phyloP scores from a whole-genome alignment of 1,284 basidiomycete genomes.

The Afroboletus lepidellus region DNA sequence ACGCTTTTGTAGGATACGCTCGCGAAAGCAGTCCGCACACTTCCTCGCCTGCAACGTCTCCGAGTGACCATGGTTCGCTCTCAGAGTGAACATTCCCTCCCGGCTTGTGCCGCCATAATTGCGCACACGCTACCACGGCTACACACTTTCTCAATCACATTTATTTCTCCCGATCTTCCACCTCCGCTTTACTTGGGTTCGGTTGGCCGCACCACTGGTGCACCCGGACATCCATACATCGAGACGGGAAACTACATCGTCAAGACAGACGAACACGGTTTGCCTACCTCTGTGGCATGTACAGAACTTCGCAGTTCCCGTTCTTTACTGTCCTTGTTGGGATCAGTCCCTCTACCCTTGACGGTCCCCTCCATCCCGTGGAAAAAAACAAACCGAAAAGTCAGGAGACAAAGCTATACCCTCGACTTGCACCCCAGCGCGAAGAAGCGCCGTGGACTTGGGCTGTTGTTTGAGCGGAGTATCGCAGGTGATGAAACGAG shows the following conservation, averaged over 20 bases:
- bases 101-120: conserved; percentile 56
- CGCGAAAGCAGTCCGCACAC: conserved; percentile 53
- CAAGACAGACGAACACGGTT: conserved; percentile 41
- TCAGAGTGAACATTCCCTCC: conserved; percentile 60
- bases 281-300: conserved; percentile 43
- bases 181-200: conserved; percentile 36
- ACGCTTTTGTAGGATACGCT: conserved; percentile 43
- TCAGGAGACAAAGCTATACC: conserved; percentile 24
- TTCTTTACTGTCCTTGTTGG: conserved; percentile 36
- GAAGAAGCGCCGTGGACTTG: conserved; percentile 37
- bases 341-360: conserved; percentile 35
- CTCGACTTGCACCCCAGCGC: conserved; percentile 30
- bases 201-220: conserved; percentile 32
- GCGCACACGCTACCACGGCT: conserved; percentile 65
- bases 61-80: conserved; percentile 61
- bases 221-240: conserved; percentile 26
- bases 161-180: conserved; percentile 48
- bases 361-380: conserved; percentile 41
- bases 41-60: conserved; percentile 59
- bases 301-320: conserved; percentile 46
- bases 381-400: conserved; percentile 3
- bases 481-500: conserved; percentile 69
- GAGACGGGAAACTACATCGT: conserved; percentile 56
- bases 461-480: conserved; percentile 54
- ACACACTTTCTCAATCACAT: conserved; percentile 57